Percentiles rank a stretch among this genome's conserved stretches.
Evolutionary conservation across 1,139 yeast species (phyloP).

Genomic region (Magnusiomyces suaveolens): DNA sequence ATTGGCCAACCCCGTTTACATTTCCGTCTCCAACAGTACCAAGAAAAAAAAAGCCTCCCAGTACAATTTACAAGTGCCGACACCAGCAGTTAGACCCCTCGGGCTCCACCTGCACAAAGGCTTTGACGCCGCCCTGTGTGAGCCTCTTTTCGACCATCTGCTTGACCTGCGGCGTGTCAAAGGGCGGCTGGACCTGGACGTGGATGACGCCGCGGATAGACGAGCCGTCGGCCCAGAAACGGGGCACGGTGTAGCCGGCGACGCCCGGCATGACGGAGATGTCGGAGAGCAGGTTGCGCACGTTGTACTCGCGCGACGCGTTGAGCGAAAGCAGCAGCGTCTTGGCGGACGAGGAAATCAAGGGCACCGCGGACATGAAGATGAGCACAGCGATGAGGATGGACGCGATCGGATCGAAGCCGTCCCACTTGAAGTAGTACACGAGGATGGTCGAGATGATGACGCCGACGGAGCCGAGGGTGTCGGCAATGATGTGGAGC

Average conservation of each 20-base stretch:
- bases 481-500: constrained; percentile 86
- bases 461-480: constrained; percentile 94
- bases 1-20: neutral
- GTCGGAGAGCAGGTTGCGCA: constrained; percentile 58
- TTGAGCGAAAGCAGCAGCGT: constrained; percentile 57
- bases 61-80: constrained; percentile 9
- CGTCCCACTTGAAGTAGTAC: constrained; percentile 40
- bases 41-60: no score
- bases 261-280: constrained; percentile 68
- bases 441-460: constrained; percentile 66
- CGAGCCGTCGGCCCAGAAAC: constrained; percentile 73
- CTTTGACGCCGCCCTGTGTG: constrained; percentile 27
- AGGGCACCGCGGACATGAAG: constrained; percentile 71
- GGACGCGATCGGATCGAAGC: constrained; percentile 89
- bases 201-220: constrained; percentile 43
- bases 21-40: no score
- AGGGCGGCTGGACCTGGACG: constrained; percentile 59
- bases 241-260: constrained; percentile 73
- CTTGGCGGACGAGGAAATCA: constrained; percentile 70
- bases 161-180: constrained; percentile 52
- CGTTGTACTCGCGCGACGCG: constrained; percentile 46
- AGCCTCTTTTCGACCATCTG: constrained; percentile 47
- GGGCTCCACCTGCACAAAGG: constrained; percentile 34
- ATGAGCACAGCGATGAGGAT: constrained; percentile 75
- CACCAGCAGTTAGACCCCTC: constrained; percentile 34